Evolutionary conservation across 768 basidiomycete genomes (phyloP).

Genomic region (Pleurotus pulmonarius): DNA sequence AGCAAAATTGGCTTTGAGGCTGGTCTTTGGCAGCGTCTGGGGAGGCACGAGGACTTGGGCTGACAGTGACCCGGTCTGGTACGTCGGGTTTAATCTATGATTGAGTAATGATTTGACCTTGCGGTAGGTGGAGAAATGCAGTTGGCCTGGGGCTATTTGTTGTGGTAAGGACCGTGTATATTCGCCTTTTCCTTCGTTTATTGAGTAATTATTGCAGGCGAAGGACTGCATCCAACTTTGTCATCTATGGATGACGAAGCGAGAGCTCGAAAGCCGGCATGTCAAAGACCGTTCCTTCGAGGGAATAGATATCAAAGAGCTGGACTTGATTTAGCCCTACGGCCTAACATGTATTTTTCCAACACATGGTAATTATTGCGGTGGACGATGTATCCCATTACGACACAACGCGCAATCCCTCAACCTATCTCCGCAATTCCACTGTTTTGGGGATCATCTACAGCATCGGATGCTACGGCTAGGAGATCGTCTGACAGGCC

Average conservation of each 20-base stretch:
- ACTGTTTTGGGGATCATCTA: too few relatives aligned
- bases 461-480: too few relatives aligned
- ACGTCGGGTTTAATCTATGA: constrained; percentile 9
- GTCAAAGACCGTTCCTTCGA: constrained; percentile 70
- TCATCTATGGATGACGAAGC: constrained; percentile 67
- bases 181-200: constrained; percentile 1
- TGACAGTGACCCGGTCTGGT: constrained; percentile 75
- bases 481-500: too few relatives aligned
- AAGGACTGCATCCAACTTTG: constrained; percentile 67
- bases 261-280: constrained; percentile 63
- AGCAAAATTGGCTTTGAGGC: constrained; percentile 22
- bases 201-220: constrained; percentile 31
- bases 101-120: neutral
- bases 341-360: neutral
- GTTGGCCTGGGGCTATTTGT: constrained; percentile 67
- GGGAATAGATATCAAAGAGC: constrained; percentile 63
- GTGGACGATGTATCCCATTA: too few relatives aligned
- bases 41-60: constrained; percentile 61
- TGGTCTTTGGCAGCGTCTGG: constrained; percentile 46
- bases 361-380: too few relatives aligned
- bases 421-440: too few relatives aligned
- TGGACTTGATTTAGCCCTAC: constrained; percentile 50
- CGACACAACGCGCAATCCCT: too few relatives aligned
- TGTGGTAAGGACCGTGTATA: constrained; percentile 37
- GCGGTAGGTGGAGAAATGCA: constrained; percentile 57